phyloP scores from a whole-genome alignment of 768 basidiomycete genomes.

The Lentinula edodes region DNA sequence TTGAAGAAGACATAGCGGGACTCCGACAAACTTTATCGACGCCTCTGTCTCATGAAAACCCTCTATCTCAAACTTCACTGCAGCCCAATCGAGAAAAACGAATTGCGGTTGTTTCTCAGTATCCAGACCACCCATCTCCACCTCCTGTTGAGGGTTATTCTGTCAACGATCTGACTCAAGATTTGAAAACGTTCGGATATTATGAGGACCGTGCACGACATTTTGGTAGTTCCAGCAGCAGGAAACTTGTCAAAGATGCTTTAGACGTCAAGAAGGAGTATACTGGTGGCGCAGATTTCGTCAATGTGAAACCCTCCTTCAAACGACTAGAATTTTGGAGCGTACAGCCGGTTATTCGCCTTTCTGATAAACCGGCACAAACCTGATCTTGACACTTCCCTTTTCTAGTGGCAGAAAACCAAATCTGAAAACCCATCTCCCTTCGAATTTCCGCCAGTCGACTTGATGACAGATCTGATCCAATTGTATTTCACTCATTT shows the following conservation, averaged over 20 bases:
- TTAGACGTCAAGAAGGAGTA: slow-evolving; percentile 34
- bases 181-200: background rate
- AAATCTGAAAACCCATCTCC: slow-evolving; percentile 8
- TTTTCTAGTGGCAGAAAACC: slow-evolving; percentile 14
- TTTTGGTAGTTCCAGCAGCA: slow-evolving; percentile 27
- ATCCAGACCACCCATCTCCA: background rate
- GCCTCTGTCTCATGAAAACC: background rate
- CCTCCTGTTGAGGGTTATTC: background rate
- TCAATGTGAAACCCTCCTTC: background rate
- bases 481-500: slow-evolving; percentile 42
- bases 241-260: slow-evolving; percentile 26
- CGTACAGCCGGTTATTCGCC: slow-evolving; percentile 12
- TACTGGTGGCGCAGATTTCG: background rate
- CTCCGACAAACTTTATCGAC: background rate
- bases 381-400: background rate
- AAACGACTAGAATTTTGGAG: slow-evolving; percentile 16
- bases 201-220: slow-evolving; percentile 13
- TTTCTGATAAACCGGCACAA: background rate
- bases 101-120: background rate
- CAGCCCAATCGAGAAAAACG: background rate
- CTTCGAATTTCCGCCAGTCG: slow-evolving; percentile 28
- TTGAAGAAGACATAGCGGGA: background rate
- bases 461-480: slow-evolving; percentile 37
- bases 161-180: background rate
- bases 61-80: background rate